A percentile compares a stretch with the other conserved stretches of the same genome.
phyloP scores from a whole-genome alignment of 345 rosid genomes.

The Turritis glabra region DNA sequence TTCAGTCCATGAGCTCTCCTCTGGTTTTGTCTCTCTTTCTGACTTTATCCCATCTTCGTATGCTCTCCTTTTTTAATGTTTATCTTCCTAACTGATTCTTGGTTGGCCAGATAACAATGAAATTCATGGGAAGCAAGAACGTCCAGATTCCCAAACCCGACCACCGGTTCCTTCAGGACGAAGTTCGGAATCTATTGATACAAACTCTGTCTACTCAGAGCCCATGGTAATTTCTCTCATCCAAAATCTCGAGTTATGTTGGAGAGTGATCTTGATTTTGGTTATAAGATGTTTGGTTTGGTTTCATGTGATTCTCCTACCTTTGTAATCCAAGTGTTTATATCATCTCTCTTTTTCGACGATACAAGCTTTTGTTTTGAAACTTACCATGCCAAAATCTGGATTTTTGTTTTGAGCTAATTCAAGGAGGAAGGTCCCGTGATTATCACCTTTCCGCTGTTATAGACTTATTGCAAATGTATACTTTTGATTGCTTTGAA shows the following conservation, averaged over 20 bases:
- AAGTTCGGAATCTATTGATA: constrained; percentile 51
- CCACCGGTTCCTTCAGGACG: constrained; percentile 51
- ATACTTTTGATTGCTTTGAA: not conserved
- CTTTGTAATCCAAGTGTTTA: not conserved
- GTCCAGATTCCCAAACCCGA: constrained; percentile 48
- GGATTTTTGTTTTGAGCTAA: constrained; percentile 4
- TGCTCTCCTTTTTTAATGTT: not conserved
- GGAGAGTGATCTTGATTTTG: not conserved
- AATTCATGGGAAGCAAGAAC: constrained; percentile 66
- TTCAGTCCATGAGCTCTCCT: constrained; percentile 40
- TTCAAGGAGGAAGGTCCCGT: not conserved
- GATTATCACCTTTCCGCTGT: not conserved
- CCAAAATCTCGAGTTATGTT: not conserved
- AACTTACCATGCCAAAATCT: not conserved
- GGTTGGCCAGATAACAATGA: constrained; percentile 58
- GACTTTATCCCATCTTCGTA: not conserved
- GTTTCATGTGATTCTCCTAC: not conserved
- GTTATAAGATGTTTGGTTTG: not conserved
- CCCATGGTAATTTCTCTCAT: constrained; percentile 54
- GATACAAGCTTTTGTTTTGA: not conserved
- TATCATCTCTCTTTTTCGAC: not conserved
- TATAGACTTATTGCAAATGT: not conserved
- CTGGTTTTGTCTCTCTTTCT: constrained; percentile 31
- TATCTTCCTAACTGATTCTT: not conserved
- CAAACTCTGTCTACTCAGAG: constrained; percentile 53